Evolutionary conservation across 2,329 filamentous ascomycete genomes (phyloP).

Genomic region (Claviceps quebecensis): DNA sequence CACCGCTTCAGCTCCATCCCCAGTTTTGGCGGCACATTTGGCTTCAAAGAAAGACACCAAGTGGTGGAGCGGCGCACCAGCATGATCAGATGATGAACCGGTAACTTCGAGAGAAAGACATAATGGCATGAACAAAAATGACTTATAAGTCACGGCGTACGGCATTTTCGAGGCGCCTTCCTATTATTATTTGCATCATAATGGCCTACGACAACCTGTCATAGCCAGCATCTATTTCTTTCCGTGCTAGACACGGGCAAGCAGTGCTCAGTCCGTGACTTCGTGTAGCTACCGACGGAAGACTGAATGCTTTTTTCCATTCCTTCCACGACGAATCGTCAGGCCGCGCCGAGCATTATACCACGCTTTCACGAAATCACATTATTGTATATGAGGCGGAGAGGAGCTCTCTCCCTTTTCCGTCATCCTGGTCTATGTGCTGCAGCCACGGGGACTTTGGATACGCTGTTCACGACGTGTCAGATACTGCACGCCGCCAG

Average conservation of each 20-base stretch:
- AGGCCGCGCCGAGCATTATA: not conserved
- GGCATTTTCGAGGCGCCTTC: not conserved
- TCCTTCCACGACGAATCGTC: not conserved
- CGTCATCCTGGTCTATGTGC: slow-evolving; percentile 1
- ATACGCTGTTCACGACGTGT: not conserved
- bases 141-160: not conserved
- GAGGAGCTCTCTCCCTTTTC: not conserved
- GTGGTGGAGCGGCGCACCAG: slow-evolving; percentile 28
- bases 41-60: slow-evolving; percentile 19
- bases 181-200: not conserved
- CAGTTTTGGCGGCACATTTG: slow-evolving; percentile 30
- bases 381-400: not conserved
- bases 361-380: slow-evolving; percentile 1
- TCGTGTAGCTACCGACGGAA: not conserved
- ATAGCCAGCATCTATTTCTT: not conserved
- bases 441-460: not conserved
- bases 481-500: not conserved
- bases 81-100: slow-evolving; percentile 20
- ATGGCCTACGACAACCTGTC: not conserved
- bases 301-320: not conserved
- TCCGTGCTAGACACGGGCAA: not conserved
- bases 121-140: not conserved
- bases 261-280: not conserved
- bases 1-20: slow-evolving; percentile 44
- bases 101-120: not conserved